Conservation (phyloP, 1,139 yeast species). For the Suhomyces ambrosiae region DNA sequence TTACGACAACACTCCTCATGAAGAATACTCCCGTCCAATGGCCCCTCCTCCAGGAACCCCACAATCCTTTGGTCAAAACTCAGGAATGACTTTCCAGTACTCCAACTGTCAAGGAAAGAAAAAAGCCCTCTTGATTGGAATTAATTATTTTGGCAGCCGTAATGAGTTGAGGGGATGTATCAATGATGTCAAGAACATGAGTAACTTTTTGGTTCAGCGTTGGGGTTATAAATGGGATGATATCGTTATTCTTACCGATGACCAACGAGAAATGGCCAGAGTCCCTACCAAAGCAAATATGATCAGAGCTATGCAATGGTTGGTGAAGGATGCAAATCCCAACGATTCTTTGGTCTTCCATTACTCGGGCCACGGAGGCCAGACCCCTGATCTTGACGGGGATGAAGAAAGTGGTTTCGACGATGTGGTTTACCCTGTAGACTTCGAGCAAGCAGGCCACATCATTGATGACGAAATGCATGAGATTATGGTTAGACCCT, state of each 20-base stretch:
- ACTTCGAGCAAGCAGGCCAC: constrained; percentile 72
- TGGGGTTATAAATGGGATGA: constrained; percentile 76
- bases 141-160: constrained; percentile 78
- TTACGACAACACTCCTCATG: constrained; percentile 13
- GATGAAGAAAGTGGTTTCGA: constrained; percentile 92
- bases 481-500: constrained; percentile 72
- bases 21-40: constrained; percentile 9
- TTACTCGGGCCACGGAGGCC: constrained; percentile 95
- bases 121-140: constrained; percentile 84
- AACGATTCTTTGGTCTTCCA: constrained; percentile 85
- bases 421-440: constrained; percentile 90
- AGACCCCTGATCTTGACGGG: constrained; percentile 75
- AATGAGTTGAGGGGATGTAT: constrained; percentile 83
- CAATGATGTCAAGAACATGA: constrained; percentile 74
- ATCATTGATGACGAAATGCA: constrained; percentile 87
- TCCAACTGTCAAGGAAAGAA: constrained; percentile 75
- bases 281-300: constrained; percentile 81
- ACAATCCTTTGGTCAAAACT: constrained; percentile 27
- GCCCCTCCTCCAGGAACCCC: constrained; percentile 22
- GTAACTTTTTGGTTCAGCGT: constrained; percentile 52
- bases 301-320: constrained; percentile 87
- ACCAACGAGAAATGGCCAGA: constrained; percentile 60
- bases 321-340: constrained; percentile 79
- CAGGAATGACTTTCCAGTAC: constrained; percentile 44
- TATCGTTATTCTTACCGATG: constrained; percentile 84